Evolutionary conservation across 345 rosid species (phyloP).

Genomic region (Combretum micranthum): DNA sequence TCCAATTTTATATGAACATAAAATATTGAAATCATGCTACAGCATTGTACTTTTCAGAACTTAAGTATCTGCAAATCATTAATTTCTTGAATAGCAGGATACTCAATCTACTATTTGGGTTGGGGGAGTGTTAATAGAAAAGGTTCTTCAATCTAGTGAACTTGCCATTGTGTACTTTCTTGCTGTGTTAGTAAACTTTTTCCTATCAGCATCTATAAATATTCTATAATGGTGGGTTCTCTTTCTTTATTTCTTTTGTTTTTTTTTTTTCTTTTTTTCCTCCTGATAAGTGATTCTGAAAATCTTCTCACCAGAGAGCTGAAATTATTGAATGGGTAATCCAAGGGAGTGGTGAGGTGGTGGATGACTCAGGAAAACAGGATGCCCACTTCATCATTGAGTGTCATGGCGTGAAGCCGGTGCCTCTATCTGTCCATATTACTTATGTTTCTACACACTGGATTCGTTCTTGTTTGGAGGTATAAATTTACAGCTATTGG

Average conservation of each 20-base stretch:
- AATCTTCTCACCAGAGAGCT: slow-evolving; percentile 43
- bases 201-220: not conserved
- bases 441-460: slow-evolving; percentile 84
- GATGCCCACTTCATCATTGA: slow-evolving; percentile 56
- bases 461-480: slow-evolving; percentile 91
- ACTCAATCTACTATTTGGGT: too few species aligned
- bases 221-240: not conserved
- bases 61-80: too few species aligned
- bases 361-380: slow-evolving; percentile 26
- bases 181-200: too few species aligned
- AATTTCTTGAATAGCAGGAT: too few species aligned
- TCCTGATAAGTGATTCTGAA: slow-evolving; percentile 5
- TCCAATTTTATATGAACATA: too few species aligned
- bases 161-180: too few species aligned
- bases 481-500: slow-evolving; percentile 25
- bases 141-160: too few species aligned
- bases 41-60: too few species aligned
- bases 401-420: slow-evolving; percentile 55
- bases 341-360: slow-evolving; percentile 84
- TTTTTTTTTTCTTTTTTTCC: not conserved
- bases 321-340: slow-evolving; percentile 79
- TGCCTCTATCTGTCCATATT: slow-evolving; percentile 20
- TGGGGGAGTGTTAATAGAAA: too few species aligned
- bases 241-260: not conserved
- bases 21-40: too few species aligned